A percentile compares a stretch with the other conserved stretches of the same genome.
Conservation (phyloP, 2,329 filamentous ascomycete genomes). For the Colletotrichum sp. region DNA sequence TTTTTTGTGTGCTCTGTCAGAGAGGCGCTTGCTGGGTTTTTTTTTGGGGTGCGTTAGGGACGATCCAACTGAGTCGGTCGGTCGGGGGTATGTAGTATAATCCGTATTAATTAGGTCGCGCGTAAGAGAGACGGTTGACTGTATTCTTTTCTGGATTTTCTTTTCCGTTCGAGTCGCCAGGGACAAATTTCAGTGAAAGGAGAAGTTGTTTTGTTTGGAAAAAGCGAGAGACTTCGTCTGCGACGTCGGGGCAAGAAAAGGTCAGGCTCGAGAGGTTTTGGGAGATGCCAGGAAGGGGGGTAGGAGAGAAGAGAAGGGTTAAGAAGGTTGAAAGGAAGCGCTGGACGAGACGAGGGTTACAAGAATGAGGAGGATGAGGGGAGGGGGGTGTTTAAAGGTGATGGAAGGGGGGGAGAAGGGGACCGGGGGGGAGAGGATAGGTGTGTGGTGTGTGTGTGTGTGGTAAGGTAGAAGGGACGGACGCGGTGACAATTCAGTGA, state of each 20-base stretch:
- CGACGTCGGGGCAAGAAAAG: conserved; percentile 13
- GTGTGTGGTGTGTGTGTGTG: background rate
- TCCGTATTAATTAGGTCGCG: conserved; percentile 7
- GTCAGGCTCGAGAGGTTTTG: conserved; percentile 14
- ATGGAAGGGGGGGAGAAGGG: background rate
- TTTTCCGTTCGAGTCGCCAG: background rate
- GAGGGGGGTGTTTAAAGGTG: conserved; percentile 20
- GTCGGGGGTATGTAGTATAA: background rate
- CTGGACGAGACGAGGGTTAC: conserved; percentile 12
- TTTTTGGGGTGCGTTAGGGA: background rate
- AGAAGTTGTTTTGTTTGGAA: background rate
- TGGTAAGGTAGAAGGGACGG: background rate
- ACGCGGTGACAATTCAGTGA: conserved; percentile 18
- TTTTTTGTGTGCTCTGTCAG: background rate
- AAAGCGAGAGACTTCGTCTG: conserved; percentile 17
- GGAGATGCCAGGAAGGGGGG: background rate
- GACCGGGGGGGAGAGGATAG: background rate
- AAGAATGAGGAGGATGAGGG: conserved; percentile 13
- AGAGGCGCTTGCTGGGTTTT: background rate
- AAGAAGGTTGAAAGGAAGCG: conserved; percentile 14
- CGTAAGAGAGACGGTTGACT: background rate
- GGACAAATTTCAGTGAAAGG: background rate
- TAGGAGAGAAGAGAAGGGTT: conserved; percentile 7
- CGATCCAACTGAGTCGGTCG: background rate
- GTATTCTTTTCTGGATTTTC: background rate